A percentile compares a stretch with the other conserved stretches of the same genome.
phyloP scores from a whole-genome alignment of 805 yeast genomes.

The Tetrapisispora phaffii region DNA sequence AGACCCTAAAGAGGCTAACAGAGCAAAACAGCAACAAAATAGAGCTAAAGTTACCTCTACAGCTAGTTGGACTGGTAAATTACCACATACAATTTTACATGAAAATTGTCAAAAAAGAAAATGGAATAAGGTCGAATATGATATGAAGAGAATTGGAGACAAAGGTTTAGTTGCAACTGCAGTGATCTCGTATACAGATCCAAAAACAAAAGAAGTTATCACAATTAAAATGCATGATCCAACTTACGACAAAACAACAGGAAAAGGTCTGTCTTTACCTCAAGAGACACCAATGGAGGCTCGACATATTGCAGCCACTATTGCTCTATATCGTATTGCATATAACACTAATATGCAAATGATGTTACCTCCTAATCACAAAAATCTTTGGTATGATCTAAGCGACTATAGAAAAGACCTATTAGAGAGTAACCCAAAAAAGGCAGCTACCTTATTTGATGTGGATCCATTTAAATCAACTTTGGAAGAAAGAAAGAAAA shows the following conservation, averaged over 20 bases:
- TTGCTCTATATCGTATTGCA: slow-evolving; percentile 69
- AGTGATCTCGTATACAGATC: slow-evolving; percentile 60
- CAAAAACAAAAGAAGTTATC: slow-evolving; percentile 65
- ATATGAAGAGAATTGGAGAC: slow-evolving; percentile 43
- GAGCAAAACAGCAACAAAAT: slow-evolving; percentile 25
- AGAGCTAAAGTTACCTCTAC: slow-evolving; percentile 52
- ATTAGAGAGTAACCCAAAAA: slow-evolving; percentile 36
- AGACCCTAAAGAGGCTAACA: slow-evolving; percentile 12
- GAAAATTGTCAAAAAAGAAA: slow-evolving; percentile 81
- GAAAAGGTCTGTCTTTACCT: slow-evolving; percentile 42
- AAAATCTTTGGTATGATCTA: slow-evolving; percentile 65
- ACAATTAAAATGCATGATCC: slow-evolving; percentile 45
- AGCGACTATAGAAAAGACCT: slow-evolving; percentile 49
- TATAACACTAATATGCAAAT: slow-evolving; percentile 75
- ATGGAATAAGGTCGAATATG: slow-evolving; percentile 82
- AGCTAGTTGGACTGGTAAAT: slow-evolving; percentile 87
- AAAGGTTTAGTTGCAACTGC: slow-evolving; percentile 60
- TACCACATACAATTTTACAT: slow-evolving; percentile 76
- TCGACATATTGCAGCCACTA: slow-evolving; percentile 82
- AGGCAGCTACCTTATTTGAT: slow-evolving; percentile 46
- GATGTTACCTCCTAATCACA: slow-evolving; percentile 78
- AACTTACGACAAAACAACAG: slow-evolving; percentile 32
- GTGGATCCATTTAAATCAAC: slow-evolving; percentile 69
- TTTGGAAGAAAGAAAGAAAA: slow-evolving; percentile 44
- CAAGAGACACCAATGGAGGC: slow-evolving; percentile 84